These are phyloP conservation scores for Mollisia scopiformis DNA, from an alignment of 2,329 filamentous ascomycete species.

Conservation along the genomic window DNA sequence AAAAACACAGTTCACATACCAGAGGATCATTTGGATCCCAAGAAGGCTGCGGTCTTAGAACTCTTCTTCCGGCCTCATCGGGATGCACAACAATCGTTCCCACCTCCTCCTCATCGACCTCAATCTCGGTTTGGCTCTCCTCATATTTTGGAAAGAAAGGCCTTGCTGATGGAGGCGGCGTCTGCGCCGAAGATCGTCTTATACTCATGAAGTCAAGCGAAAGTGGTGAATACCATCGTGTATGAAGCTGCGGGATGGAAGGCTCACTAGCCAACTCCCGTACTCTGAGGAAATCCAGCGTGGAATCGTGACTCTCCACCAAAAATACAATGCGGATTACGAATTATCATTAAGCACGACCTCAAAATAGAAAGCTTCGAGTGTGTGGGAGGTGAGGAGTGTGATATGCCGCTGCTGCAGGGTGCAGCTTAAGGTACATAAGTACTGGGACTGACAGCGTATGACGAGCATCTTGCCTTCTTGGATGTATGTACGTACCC, in stretches of 20 bases:
- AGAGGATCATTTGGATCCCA: constrained; percentile 20
- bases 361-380: background rate
- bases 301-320: background rate
- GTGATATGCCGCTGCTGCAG: background rate
- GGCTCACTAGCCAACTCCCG: constrained; percentile 12
- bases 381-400: background rate
- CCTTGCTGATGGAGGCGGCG: background rate
- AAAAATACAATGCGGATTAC: background rate
- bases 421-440: background rate
- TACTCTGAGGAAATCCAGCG: constrained; percentile 16
- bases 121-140: background rate
- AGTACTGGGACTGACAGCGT: background rate
- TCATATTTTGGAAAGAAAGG: constrained; percentile 4
- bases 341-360: background rate
- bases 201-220: constrained; percentile 8
- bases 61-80: constrained; percentile 7
- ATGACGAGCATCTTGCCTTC: background rate
- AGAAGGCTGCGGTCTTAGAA: constrained; percentile 16
- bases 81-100: constrained; percentile 6
- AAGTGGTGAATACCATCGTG: constrained; percentile 16
- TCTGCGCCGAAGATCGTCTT: constrained; percentile 4
- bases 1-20: background rate
- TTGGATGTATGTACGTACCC: too few relatives aligned
- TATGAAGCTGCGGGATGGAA: constrained; percentile 10
- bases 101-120: constrained; percentile 6